Evolutionary conservation across 225 moss, liverwort and hornwort species (phyloP), one percentile per base, ranked within the genome.

Genomic region (Neckera pumila): DNA sequence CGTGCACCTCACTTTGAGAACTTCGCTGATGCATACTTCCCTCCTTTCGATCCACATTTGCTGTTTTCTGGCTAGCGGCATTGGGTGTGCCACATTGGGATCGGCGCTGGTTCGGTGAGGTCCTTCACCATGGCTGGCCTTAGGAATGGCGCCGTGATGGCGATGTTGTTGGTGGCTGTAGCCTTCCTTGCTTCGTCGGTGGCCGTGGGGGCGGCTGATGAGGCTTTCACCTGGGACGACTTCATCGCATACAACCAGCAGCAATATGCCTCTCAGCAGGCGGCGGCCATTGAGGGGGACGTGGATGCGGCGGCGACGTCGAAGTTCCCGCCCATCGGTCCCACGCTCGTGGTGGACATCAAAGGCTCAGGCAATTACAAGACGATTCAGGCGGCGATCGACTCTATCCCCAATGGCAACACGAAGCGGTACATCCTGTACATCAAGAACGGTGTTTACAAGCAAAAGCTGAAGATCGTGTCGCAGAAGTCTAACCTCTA

Each of bases 231-330:
- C 28, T 74, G 45, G 47, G 7, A 18, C 2, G 0, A 47, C 0
- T 74, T 47, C 18, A 6, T 74, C 0, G 7, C 3, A 0, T 1
- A 30, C 18, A 11, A 2, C 6, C 2, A 31, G 74, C 0, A 4
- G 1, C 12, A 1, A 3, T 8, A 76, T 51, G 8, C 6, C 0
- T 3, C 7, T 11, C 1, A 3, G 16, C 36, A 4, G 33, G 2
- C 43, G 8, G 5, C 30, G 56, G 2, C 17, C 10, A 9, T 8
- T n/a, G 19, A 5, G 5, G 72, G 30, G 6, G 54, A 13, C 0
- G 4, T 3, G 6, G 49, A 27, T 9, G 11, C 7, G 10, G 1
- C 3, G 26, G 57, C 57, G 21, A n/a, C 65, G 3, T 53, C 78
- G 15, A 56, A 54, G 7, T 86, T 86, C 31, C 75, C 80, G 10